These are phyloP conservation scores for Apostasia shenzhenica DNA, from an alignment of 106 monocot species.

Conservation along the genomic window DNA sequence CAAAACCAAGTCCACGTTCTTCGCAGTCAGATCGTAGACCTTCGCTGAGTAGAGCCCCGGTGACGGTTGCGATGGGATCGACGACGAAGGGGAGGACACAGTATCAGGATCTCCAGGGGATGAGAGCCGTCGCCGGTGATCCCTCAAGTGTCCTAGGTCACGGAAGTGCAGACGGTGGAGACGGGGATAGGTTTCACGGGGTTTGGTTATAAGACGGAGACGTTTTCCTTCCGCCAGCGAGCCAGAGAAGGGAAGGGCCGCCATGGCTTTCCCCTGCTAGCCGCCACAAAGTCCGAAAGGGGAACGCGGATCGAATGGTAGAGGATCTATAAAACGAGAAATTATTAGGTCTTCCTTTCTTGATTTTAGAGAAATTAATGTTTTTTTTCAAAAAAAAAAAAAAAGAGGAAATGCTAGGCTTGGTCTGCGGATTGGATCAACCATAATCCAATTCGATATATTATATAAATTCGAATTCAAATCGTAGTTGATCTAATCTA, in stretches of 20 bases:
- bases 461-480: too few species aligned
- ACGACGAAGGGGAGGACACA: slow-evolving; percentile 8
- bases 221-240: not conserved
- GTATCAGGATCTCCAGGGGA: not conserved
- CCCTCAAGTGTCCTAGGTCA: too few species aligned
- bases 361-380: too few species aligned
- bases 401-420: too few species aligned
- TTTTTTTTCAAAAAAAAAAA: too few species aligned
- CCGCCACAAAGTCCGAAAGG: too few species aligned
- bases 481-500: too few species aligned
- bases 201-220: not conserved
- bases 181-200: slow-evolving; percentile 6
- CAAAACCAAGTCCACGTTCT: slow-evolving; percentile 83
- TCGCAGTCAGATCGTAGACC: slow-evolving; percentile 57
- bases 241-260: not conserved
- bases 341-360: too few species aligned
- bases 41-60: slow-evolving; percentile 60
- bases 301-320: too few species aligned
- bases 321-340: too few species aligned
- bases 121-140: not conserved
- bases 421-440: too few species aligned
- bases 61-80: slow-evolving; percentile 13
- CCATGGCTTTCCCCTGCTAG: not conserved
- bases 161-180: not conserved
- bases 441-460: too few species aligned